Base-by-base conservation (phyloP, 768 basidiomycete species). In the Leccinum obscurum region DNA sequence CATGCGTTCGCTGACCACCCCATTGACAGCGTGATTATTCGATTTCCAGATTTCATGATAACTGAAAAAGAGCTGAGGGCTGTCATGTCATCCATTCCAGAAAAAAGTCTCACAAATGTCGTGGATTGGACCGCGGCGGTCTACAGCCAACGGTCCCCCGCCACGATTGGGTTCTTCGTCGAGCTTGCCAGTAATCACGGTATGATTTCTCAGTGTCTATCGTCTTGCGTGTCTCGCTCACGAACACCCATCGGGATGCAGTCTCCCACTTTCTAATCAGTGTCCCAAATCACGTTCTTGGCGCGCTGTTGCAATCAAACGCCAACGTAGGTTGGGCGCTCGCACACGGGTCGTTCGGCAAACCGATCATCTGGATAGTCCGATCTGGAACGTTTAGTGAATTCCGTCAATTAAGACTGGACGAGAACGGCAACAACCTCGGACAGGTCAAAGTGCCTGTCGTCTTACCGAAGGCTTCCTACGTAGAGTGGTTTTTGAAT, bases 401-500 rank as follows among this genome's bases (percentile, higher is more conserved):
- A 0, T 72, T 63, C 41, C 59, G 63, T n/a, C 64, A 59, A n/a
- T 32, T 62, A 37, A 71, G 54, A 26, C 52, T 56, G 10, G 67
- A 71, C 28, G 54, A 57, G 37, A 53, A 58, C 17, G 9, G 17
- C 1, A 55, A 55, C 2, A 26, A 48, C 1, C 52, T 61, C 1
- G 66, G 64, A 11, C 64, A 68, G 46, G 46, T 68, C 46, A 71
- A 71, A 9, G 60, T 68, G 32, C 70, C 66, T 0, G 61, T 70
- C 14, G 61, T 67, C n/a, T n/a, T 70, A 4, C 62, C 61, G 30
- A 59, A 69, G 26, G 9, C 35, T 15, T 34, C 22, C 3, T 55
- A 57, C 1, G 54, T 60, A 0, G 26, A 58, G 7, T 70, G 69
- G 69, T 54, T 70, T 13, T 32, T 34, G 51, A 13, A 48, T 14